These are phyloP conservation scores for Neonectria sp. DNA, from an alignment of 2,329 filamentous ascomycete genomes.

Conservation along the genomic window DNA sequence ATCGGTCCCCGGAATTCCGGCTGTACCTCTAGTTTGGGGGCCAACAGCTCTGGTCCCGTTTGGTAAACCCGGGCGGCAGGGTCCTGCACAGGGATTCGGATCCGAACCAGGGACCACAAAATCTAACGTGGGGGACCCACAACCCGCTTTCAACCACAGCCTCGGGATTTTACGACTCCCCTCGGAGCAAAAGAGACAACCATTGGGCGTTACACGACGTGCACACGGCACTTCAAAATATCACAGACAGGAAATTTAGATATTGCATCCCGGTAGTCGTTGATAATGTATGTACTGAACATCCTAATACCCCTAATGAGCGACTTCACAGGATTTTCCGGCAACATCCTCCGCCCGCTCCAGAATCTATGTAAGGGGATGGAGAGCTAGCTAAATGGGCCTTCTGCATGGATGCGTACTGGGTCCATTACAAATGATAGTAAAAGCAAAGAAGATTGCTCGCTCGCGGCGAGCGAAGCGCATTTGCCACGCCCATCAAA, in stretches of 20 bases:
- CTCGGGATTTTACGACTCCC: neutral
- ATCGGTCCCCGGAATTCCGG: neutral
- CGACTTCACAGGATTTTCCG: neutral
- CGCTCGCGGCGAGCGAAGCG: neutral
- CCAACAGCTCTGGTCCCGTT: neutral
- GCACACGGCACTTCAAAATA: neutral
- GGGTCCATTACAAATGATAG: neutral
- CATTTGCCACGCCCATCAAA: neutral
- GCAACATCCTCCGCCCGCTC: neutral
- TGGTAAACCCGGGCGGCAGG: neutral
- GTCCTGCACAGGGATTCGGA: neutral
- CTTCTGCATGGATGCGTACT: neutral
- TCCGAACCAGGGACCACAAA: neutral
- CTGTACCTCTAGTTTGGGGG: conserved; percentile 3
- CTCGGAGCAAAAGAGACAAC: neutral
- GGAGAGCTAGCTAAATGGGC: too few species aligned
- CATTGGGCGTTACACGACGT: neutral
- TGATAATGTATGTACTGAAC: neutral
- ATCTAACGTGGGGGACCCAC: neutral
- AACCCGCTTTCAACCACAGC: neutral
- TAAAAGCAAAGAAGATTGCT: neutral
- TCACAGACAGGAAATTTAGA: neutral
- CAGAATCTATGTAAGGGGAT: neutral
- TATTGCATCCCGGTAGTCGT: neutral
- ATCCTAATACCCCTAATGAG: neutral